Evolutionary conservation across 257 asterid genomes (phyloP).

Genomic region (Ballota nigra): DNA sequence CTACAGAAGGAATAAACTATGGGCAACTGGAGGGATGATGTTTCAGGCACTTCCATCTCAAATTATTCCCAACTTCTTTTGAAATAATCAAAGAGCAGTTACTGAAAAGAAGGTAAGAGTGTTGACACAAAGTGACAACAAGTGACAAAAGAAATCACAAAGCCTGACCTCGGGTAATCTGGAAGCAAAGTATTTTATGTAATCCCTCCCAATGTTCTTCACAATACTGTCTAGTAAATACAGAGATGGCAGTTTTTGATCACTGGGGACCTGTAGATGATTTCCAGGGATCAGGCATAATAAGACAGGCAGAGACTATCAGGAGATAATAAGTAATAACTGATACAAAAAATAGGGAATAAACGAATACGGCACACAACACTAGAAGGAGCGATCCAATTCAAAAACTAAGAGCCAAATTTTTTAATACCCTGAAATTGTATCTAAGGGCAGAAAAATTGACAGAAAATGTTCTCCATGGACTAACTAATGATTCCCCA

Average conservation of each 20-base stretch:
- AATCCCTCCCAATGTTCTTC: slow-evolving; percentile 96
- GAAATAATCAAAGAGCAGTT: background rate
- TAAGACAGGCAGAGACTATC: slow-evolving; percentile 1
- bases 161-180: slow-evolving; percentile 78
- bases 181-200: slow-evolving; percentile 69
- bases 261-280: slow-evolving; percentile 76
- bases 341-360: background rate
- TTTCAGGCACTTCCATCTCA: slow-evolving; percentile 11
- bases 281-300: slow-evolving; percentile 34
- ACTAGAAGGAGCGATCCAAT: background rate
- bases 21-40: background rate
- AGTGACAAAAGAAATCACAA: slow-evolving; percentile 12
- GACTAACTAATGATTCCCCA: slow-evolving; percentile 11
- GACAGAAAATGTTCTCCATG: background rate
- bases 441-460: background rate
- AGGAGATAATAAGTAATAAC: background rate
- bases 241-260: slow-evolving; percentile 91
- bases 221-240: slow-evolving; percentile 94
- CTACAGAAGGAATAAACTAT: background rate
- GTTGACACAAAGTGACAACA: background rate
- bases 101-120: background rate
- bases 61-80: slow-evolving; percentile 1
- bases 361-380: background rate
- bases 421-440: background rate
- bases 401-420: slow-evolving; percentile 14